These are phyloP conservation scores for Plantago ovata DNA, from an alignment of 257 asterid species.

Conservation along the genomic window DNA sequence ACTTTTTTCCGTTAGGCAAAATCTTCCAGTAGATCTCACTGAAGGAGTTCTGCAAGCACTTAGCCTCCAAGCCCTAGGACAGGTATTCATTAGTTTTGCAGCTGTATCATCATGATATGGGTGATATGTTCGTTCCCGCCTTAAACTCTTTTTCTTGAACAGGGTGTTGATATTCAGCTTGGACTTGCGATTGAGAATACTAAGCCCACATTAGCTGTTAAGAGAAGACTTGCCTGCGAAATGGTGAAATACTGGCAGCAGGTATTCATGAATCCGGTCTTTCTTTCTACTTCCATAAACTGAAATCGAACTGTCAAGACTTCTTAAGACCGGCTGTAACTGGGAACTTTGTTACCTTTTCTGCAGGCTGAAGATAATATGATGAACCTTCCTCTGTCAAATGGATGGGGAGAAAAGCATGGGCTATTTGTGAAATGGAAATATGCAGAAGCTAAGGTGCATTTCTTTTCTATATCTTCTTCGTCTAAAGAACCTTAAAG, in stretches of 20 bases:
- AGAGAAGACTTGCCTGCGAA: conserved; percentile 96
- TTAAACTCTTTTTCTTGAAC: conserved; percentile 9
- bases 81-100: conserved; percentile 36
- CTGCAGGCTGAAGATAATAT: conserved; percentile 87
- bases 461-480: conserved; percentile 1
- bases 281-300: too few species aligned
- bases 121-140: too few species aligned
- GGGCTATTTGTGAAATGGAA: conserved; percentile 82
- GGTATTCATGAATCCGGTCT: conserved; percentile 32
- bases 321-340: not conserved
- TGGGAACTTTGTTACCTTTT: conserved; percentile 6
- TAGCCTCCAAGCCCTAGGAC: conserved; percentile 80
- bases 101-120: too few species aligned
- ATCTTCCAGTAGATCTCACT: conserved; percentile 69
- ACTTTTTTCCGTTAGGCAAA: conserved; percentile 35
- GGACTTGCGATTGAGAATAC: conserved; percentile 96
- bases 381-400: conserved; percentile 72
- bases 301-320: not conserved
- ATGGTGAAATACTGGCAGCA: conserved; percentile 99
- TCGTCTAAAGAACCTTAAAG: not conserved
- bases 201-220: conserved; percentile 95
- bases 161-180: conserved; percentile 97
- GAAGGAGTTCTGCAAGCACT: conserved; percentile 74
- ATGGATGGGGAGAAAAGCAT: conserved; percentile 99
- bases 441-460: conserved; percentile 82